Percentiles rank a stretch among this genome's conserved stretches.
These are phyloP conservation scores for Cokeromyces recurvatus DNA, from an alignment of 371 early-diverging fungal genomes.

Conservation along the genomic window DNA sequence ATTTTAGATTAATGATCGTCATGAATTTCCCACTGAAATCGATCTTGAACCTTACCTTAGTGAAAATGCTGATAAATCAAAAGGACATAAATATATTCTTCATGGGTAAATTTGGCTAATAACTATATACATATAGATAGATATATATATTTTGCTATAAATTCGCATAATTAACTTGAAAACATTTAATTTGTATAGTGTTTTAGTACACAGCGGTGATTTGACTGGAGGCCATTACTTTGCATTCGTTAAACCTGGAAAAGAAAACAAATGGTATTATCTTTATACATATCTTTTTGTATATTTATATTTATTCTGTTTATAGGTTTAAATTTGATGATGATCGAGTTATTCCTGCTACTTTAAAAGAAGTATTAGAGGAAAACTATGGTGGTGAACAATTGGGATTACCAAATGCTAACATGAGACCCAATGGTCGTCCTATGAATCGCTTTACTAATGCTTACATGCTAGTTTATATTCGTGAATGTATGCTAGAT, in stretches of 20 bases:
- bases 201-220: conserved; percentile 96
- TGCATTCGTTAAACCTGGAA: conserved; percentile 82
- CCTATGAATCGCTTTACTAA: conserved; percentile 79
- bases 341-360: conserved; percentile 86
- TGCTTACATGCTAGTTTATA: conserved; percentile 97
- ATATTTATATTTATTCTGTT: neutral
- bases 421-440: conserved; percentile 17
- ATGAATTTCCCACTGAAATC: conserved; percentile 88
- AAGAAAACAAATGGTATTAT: conserved; percentile 67
- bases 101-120: conserved; percentile 63
- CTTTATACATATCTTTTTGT: neutral
- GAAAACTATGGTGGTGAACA: conserved; percentile 92
- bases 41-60: conserved; percentile 85
- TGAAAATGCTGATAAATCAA: conserved; percentile 58
- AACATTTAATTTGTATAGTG: conserved; percentile 51
- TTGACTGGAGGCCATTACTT: conserved; percentile 96
- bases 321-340: conserved; percentile 87
- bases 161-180: no score
- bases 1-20: conserved; percentile 87
- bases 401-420: conserved; percentile 9
- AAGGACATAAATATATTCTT: conserved; percentile 71
- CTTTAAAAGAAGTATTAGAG: conserved; percentile 85
- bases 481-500: conserved; percentile 73
- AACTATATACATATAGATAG: no score
- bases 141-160: no score